phyloP scores from a whole-genome alignment of 2,329 filamentous ascomycete genomes.

The Fusarium anguioides region DNA sequence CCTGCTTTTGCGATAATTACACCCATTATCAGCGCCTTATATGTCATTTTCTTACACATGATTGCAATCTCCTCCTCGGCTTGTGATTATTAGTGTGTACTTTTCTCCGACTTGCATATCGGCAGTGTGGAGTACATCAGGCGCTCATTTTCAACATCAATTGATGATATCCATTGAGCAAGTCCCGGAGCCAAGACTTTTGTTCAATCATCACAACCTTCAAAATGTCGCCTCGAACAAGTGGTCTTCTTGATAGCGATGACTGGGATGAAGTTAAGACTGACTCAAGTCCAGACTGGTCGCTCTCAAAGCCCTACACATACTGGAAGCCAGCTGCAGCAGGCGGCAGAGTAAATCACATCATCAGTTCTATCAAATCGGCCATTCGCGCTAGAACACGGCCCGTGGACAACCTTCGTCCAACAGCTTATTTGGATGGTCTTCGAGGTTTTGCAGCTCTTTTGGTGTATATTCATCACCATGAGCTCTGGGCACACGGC shows the following conservation, averaged over 20 bases:
- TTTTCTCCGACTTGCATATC: slow-evolving; percentile 1
- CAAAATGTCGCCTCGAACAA: slow-evolving; percentile 48
- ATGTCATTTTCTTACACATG: slow-evolving; percentile 33
- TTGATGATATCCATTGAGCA: background rate
- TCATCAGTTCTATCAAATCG: slow-evolving; percentile 17
- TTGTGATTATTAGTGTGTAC: background rate
- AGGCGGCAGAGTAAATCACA: slow-evolving; percentile 16
- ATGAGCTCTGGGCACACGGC: slow-evolving; percentile 67
- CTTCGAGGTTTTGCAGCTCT: slow-evolving; percentile 74
- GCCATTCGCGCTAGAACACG: slow-evolving; percentile 29
- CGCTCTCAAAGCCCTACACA: slow-evolving; percentile 28
- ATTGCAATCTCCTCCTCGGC: slow-evolving; percentile 27
- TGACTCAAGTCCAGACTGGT: slow-evolving; percentile 34
- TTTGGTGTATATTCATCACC: slow-evolving; percentile 72
- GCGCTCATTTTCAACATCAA: slow-evolving; percentile 1
- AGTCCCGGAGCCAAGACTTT: background rate
- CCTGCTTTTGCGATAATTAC: background rate
- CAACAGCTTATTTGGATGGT: slow-evolving; percentile 71
- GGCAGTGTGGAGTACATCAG: slow-evolving; percentile 10
- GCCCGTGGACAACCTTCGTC: slow-evolving; percentile 50
- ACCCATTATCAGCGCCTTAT: background rate
- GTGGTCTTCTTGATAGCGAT: slow-evolving; percentile 49
- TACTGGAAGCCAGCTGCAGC: slow-evolving; percentile 46
- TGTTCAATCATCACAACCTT: background rate
- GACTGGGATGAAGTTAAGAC: slow-evolving; percentile 50